Conservation (phyloP, 768 basidiomycete species). For the Termitomyces sp. region DNA sequence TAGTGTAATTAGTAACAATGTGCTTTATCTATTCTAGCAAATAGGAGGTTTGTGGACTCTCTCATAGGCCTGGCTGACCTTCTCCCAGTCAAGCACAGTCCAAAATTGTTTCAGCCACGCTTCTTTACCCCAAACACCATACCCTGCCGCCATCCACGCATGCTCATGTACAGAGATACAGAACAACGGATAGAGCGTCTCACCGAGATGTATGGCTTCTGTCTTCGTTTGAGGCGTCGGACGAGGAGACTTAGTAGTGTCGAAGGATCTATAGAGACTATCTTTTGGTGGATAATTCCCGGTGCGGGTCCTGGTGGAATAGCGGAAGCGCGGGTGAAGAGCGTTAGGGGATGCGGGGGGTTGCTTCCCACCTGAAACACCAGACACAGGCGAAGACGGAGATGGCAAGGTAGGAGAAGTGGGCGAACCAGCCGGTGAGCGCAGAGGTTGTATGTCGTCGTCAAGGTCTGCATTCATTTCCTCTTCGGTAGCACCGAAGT, state of each 20-base stretch:
- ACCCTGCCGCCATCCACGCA: slow-evolving; percentile 79
- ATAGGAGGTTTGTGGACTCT: not conserved
- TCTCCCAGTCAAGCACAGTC: slow-evolving; percentile 74
- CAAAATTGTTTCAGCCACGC: slow-evolving; percentile 81
- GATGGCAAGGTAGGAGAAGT: slow-evolving; percentile 16
- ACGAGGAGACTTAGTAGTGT: no score
- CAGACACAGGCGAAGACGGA: slow-evolving; percentile 38
- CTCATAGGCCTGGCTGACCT: slow-evolving; percentile 38
- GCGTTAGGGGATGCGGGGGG: slow-evolving; percentile 23
- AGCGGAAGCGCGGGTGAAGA: slow-evolving; percentile 22
- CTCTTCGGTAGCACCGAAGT: not conserved
- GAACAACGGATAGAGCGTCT: slow-evolving; percentile 65
- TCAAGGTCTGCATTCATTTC: not conserved
- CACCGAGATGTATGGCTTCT: slow-evolving; percentile 35
- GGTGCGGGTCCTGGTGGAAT: slow-evolving; percentile 11
- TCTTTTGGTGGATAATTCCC: not conserved
- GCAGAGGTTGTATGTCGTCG: slow-evolving; percentile 5
- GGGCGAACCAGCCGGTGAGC: slow-evolving; percentile 15
- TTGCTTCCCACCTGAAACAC: slow-evolving; percentile 24
- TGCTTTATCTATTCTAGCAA: not conserved
- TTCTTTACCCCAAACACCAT: slow-evolving; percentile 90
- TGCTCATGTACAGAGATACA: slow-evolving; percentile 80
- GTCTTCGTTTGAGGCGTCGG: slow-evolving; percentile 12
- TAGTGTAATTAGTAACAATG: slow-evolving; percentile 1
- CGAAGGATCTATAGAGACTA: not conserved